Percentiles rank a stretch among this genome's conserved stretches.
These are phyloP conservation scores for Simplicillium sp. DNA, from an alignment of 2,329 filamentous ascomycete species.

Conservation along the genomic window DNA sequence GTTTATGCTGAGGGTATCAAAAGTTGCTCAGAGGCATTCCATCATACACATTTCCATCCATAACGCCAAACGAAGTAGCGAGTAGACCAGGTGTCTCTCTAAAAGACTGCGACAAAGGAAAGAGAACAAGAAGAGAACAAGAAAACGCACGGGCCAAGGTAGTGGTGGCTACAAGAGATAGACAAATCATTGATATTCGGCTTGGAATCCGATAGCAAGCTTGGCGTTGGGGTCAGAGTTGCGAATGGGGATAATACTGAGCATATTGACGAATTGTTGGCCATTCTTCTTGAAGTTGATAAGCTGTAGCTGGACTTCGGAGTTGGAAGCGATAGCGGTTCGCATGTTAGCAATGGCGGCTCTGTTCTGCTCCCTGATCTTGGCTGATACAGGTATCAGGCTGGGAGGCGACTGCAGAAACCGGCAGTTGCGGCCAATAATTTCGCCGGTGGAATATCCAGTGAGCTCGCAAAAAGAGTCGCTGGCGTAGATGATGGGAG, in stretches of 20 bases:
- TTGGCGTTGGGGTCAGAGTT: conserved; percentile 56
- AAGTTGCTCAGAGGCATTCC: neutral
- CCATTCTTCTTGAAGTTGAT: conserved; percentile 80
- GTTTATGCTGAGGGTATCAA: neutral
- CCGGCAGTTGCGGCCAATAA: conserved; percentile 71
- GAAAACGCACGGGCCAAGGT: neutral
- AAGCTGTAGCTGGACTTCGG: conserved; percentile 42
- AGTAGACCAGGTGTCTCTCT: too few relatives aligned
- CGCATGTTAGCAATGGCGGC: conserved; percentile 48
- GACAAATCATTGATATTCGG: conserved; percentile 34
- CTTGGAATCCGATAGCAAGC: conserved; percentile 75
- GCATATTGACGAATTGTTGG: conserved; percentile 67
- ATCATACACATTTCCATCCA: conserved; percentile 15
- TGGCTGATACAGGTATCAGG: neutral
- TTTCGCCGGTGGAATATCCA: conserved; percentile 66
- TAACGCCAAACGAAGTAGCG: too few relatives aligned
- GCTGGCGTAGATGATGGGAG: conserved; percentile 76
- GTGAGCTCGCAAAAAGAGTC: conserved; percentile 72
- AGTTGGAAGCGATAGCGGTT: conserved; percentile 30
- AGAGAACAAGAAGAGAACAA: neutral
- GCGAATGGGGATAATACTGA: conserved; percentile 75
- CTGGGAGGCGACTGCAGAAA: conserved; percentile 73
- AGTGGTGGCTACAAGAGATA: conserved; percentile 16
- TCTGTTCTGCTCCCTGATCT: conserved; percentile 22
- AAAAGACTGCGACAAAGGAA: neutral